phyloP scores from a whole-genome alignment of 306 rosid species.

The Canavalia ensiformis region DNA sequence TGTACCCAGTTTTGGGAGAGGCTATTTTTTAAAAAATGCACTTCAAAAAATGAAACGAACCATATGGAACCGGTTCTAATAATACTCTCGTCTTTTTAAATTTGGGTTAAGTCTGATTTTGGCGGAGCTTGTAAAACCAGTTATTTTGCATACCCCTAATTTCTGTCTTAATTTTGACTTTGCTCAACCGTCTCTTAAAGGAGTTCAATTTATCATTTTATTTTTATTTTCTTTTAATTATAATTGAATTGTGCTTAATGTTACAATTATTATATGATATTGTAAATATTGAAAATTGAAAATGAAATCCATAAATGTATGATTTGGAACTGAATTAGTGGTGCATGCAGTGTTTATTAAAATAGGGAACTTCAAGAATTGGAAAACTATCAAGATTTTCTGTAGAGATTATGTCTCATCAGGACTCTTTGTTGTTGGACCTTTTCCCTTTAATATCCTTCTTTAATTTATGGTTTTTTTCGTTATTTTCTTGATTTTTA shows the following conservation, averaged over 20 bases:
- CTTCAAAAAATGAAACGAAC: no score
- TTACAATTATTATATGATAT: not conserved
- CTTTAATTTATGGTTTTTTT: no score
- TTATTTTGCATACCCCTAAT: no score
- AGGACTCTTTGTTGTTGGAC: not conserved
- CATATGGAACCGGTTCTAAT: no score
- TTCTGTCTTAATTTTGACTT: conserved; percentile 10
- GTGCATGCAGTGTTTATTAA: not conserved
- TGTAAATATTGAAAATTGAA: not conserved
- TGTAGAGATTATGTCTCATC: not conserved
- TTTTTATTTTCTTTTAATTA: not conserved
- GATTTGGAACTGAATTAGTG: not conserved
- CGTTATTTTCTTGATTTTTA: not conserved
- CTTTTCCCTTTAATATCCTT: not conserved
- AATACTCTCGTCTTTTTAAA: no score
- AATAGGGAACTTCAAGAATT: conserved; percentile 1
- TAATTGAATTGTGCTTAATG: not conserved
- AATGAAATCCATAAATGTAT: not conserved
- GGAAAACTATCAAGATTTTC: not conserved
- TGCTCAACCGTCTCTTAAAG: not conserved
- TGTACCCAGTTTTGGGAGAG: no score
- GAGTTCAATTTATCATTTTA: not conserved
- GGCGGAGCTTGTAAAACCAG: no score
- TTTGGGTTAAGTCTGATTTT: no score
- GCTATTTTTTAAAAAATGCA: no score